Base-by-base conservation (phyloP, 169 alveolate genomes). In the Plasmodium gonderi region DNA sequence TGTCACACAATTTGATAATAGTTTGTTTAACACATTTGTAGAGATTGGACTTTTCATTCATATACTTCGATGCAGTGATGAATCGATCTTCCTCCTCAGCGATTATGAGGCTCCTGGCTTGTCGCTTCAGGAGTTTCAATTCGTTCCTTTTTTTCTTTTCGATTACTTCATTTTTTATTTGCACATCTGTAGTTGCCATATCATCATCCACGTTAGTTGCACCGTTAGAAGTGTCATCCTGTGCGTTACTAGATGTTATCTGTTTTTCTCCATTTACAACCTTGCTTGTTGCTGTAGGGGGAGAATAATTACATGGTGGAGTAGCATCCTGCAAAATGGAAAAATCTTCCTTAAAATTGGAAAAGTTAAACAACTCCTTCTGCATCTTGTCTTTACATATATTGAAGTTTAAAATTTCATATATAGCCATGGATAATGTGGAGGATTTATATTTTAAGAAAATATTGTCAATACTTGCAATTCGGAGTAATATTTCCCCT, bases 61-160 rank as follows among this genome's bases (percentile, higher is more conserved):
- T 77, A 78, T 90, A 90, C 17, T 64, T 77, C 8, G 90, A 69
- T 26, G 94, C 94, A 33, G 65, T 47, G 20, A 90, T 77, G 51
- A 90, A 90, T 65, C 94, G 94, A 40, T 90, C 90, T 20, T 90
- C 94, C 36, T 90, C 94, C 45, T 90, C 94, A 23, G 90, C 94
- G 54, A 90, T 90, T 17, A 78, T 60, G 3, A 90, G n/a, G 26
- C 94, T 79, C 26, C 94, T 64, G 38, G 79, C 94, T 49, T 78
- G 80, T 77, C 94, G 45, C 51, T 90, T 90, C 29, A 77, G 42
- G 9, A 90, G 14, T 23, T 75, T 78, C 7, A 82, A 42, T 7
- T 83, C 83, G n/a, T 83, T 44, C 20, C 45, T 83, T 76, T 83
- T 83, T 69, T 69, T 72, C 64, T 72, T 49, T 64, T 83, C 92